Percentiles rank a stretch among this genome's conserved stretches.
Conservation (phyloP, 2,329 filamentous ascomycete species). For the Cladosporium sp. region DNA sequence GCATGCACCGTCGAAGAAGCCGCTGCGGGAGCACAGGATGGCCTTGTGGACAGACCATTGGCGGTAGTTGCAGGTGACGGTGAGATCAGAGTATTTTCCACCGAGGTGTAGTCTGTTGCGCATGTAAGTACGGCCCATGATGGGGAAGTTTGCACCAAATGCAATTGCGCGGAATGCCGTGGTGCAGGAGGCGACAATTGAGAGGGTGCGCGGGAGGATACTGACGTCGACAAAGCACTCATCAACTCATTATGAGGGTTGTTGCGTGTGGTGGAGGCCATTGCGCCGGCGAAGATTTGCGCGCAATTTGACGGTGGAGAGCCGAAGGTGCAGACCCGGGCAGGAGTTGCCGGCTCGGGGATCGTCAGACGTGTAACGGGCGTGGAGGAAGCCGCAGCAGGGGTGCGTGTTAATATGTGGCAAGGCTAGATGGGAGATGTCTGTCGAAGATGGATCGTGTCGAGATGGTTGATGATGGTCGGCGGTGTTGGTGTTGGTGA, state of each 20-base stretch:
- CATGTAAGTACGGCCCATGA: conserved; percentile 23
- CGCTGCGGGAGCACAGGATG: conserved; percentile 45
- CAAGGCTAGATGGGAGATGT: background rate
- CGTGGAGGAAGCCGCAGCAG: conserved; percentile 8
- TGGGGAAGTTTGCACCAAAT: background rate
- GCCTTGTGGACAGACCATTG: conserved; percentile 45
- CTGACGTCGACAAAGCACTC: conserved; percentile 45
- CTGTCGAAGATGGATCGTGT: background rate
- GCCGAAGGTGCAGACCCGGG: conserved; percentile 12
- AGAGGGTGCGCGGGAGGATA: conserved; percentile 13
- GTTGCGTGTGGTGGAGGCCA: conserved; percentile 28
- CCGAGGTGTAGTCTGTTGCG: conserved; percentile 29
- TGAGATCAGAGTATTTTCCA: conserved; percentile 45
- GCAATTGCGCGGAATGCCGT: conserved; percentile 17
- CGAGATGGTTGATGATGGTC: background rate
- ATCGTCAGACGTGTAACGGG: conserved; percentile 13
- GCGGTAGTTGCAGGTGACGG: conserved; percentile 41
- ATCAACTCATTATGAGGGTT: conserved; percentile 41
- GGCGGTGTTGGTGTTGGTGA: background rate
- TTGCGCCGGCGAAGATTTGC: conserved; percentile 12
- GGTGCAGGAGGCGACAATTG: conserved; percentile 6
- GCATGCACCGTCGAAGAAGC: conserved; percentile 40
- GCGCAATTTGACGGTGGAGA: conserved; percentile 13
- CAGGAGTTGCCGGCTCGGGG: conserved; percentile 7
- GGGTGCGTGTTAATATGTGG: background rate